phyloP scores from a whole-genome alignment of 768 basidiomycete species.

The Candolleomyces aberdarensis region DNA sequence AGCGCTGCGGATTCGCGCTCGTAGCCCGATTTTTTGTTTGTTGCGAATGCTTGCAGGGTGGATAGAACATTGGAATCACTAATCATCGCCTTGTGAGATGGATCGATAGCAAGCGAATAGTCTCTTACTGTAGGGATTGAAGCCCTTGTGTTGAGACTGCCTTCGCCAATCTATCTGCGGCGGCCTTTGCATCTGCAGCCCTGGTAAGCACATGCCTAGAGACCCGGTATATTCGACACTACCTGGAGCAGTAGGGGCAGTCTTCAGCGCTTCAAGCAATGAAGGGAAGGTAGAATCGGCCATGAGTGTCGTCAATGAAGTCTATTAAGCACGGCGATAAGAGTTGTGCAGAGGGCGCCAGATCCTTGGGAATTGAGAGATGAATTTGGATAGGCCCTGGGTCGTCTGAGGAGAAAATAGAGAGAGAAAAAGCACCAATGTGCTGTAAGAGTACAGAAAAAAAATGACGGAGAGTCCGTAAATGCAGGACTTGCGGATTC shows the following conservation, averaged over 20 bases:
- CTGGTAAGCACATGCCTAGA: constrained; percentile 5
- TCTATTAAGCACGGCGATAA: constrained; percentile 19
- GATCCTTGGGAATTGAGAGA: no score
- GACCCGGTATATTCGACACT: constrained; percentile 8
- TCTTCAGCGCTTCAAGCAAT: constrained; percentile 40
- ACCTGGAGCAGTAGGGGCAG: constrained; percentile 65
- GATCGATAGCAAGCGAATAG: neutral
- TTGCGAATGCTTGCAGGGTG: constrained; percentile 64
- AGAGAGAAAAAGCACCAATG: no score
- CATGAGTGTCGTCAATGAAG: constrained; percentile 41
- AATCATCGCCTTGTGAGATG: neutral
- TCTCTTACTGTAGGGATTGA: constrained; percentile 54
- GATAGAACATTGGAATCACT: constrained; percentile 64
- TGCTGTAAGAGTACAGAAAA: no score
- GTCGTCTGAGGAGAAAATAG: no score
- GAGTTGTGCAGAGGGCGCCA: no score
- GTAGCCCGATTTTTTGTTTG: constrained; percentile 84
- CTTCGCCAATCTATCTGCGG: constrained; percentile 76
- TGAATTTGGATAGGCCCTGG: no score
- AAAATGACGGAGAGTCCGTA: no score
- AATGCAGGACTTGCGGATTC: no score
- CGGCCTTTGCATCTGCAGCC: constrained; percentile 74
- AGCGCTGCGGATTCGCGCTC: constrained; percentile 87
- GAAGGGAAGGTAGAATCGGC: constrained; percentile 22
- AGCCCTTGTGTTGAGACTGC: constrained; percentile 64